Evolutionary conservation across 2,329 filamentous ascomycete genomes (phyloP), one percentile per base, ranked within the genome.

Genomic region (Colletotrichum lindemuthianum): DNA sequence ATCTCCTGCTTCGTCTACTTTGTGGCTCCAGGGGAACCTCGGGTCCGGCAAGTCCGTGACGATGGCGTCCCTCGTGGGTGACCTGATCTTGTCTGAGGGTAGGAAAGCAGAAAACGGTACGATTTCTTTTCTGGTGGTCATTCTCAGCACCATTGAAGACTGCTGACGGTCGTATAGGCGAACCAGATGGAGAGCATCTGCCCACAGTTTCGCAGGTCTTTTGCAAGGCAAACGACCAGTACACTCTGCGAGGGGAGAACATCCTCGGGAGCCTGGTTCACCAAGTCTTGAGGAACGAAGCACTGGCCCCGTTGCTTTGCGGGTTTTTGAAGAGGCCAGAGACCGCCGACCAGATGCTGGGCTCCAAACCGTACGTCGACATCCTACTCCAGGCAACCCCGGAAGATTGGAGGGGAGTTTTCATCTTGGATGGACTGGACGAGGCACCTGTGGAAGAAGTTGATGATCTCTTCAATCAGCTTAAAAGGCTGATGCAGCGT

Each of bases 1-100:
- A 8, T 36, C 11, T 11, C 16, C 37, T 4, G 9, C 15, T 11
- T 50, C 44, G 5, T 13, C 44, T 8, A 43, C 13, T 6, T 8
- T 53, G 11, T 43, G 50, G 50, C 50, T 53, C 8, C 50, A 53
- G 11, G 50, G 50, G 8, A 53, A 53, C 15, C 50, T 53, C 3
- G 50, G 50, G 6, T 53, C 50, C 6, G 50, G 50, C 5, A 53
- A 53, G 12, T 16, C 47, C 13, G 33, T 50, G 7, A 50, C 47
- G 4, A 50, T 50, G 47, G 47, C 47, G 10, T 50, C 47, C 6
- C 12, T 37, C 2, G 33, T 50, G 1, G 47, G 32, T 6, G 16
- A 24, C 33, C 47, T 50, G 7, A 5, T 37, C 6, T 9, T 11
- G 32, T 8, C 6, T n/a, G 5, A 15, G 6, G 7, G 12, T 4